These are phyloP conservation scores for Pyrus betulifolia DNA, from an alignment of 306 rosid species.

Conservation along the genomic window DNA sequence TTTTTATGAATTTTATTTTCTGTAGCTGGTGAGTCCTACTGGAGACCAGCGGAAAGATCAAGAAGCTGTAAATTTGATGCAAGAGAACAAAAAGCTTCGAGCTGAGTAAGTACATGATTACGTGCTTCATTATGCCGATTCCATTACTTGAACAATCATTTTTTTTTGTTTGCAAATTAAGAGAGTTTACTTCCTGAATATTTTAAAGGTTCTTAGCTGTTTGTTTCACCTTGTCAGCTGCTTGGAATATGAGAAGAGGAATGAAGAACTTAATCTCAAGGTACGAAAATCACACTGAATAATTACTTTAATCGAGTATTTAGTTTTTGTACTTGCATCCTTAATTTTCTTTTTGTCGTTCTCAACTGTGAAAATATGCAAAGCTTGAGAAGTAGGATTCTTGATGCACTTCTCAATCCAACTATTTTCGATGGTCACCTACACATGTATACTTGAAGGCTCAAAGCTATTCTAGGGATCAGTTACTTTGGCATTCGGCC, in stretches of 20 bases:
- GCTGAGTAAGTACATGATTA: conserved; percentile 45
- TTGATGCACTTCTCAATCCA: background rate
- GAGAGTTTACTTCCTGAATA: background rate
- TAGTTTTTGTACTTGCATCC: background rate
- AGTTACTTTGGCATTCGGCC: too few relatives aligned
- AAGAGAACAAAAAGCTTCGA: conserved; percentile 49
- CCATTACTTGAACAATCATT: background rate
- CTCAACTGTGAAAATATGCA: background rate
- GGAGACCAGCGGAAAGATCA: conserved; percentile 28
- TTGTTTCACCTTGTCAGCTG: conserved; percentile 40
- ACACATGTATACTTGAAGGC: too few relatives aligned
- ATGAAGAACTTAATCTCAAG: conserved; percentile 52
- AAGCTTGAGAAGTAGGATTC: background rate
- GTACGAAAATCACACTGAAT: conserved; percentile 24
- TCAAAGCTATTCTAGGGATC: too few relatives aligned
- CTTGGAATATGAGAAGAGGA: conserved; percentile 39
- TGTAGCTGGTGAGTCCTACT: conserved; percentile 24
- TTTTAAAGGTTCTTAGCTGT: background rate
- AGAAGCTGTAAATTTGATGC: conserved; percentile 40
- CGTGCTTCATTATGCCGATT: background rate
- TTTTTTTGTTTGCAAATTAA: background rate
- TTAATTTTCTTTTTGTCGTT: background rate
- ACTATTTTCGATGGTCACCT: too few relatives aligned
- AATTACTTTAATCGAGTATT: background rate
- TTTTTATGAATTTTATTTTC: background rate